These are phyloP conservation scores for Aspergillus cejpii DNA, from an alignment of 2,329 filamentous ascomycete species.

Conservation along the genomic window DNA sequence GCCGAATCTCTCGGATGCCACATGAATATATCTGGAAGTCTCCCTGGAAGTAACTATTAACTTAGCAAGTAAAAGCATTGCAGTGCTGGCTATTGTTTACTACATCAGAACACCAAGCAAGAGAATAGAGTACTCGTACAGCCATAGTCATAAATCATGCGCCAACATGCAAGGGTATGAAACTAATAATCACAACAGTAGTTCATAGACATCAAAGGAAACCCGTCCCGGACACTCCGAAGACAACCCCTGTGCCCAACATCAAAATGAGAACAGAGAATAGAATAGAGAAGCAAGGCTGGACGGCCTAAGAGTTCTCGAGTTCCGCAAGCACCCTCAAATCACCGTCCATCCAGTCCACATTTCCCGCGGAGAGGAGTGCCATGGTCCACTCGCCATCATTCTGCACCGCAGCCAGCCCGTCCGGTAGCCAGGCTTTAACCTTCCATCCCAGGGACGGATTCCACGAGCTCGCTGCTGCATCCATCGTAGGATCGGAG, in stretches of 20 bases:
- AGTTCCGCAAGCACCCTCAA: slow-evolving; percentile 40
- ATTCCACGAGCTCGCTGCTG: slow-evolving; percentile 14
- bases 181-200: background rate
- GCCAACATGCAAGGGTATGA: background rate
- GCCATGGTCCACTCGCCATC: slow-evolving; percentile 43
- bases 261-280: too few species aligned
- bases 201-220: background rate
- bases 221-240: background rate
- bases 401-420: slow-evolving; percentile 33
- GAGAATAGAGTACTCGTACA: background rate
- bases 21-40: too few species aligned
- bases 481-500: slow-evolving; percentile 17
- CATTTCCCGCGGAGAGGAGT: slow-evolving; percentile 37
- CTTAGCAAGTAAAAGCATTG: too few species aligned
- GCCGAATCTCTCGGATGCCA: too few species aligned
- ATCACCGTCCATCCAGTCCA: slow-evolving; percentile 45
- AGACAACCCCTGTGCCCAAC: background rate
- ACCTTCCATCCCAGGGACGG: slow-evolving; percentile 27
- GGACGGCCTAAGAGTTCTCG: slow-evolving; percentile 8
- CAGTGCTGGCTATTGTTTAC: too few species aligned
- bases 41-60: too few species aligned
- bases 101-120: too few species aligned
- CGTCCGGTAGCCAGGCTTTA: slow-evolving; percentile 40
- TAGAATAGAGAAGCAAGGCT: slow-evolving; percentile 3
- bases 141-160: background rate